These are phyloP conservation scores for Eucalyptus erythrocorys DNA, from an alignment of 345 rosid species.

Conservation along the genomic window DNA sequence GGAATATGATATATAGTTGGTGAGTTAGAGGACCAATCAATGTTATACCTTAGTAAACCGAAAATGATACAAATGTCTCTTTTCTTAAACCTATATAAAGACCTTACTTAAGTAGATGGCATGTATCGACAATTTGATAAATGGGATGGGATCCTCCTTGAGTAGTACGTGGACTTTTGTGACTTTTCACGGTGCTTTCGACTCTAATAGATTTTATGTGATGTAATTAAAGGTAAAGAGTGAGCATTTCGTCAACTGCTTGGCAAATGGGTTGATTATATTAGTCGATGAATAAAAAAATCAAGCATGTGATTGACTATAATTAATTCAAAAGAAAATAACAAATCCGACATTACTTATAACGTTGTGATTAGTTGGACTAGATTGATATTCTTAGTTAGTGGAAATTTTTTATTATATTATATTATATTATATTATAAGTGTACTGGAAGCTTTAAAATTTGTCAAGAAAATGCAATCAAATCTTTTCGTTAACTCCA, in stretches of 20 bases:
- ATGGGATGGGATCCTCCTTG: neutral
- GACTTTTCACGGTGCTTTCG: neutral
- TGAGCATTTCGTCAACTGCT: neutral
- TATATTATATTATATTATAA: neutral
- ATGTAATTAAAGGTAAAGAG: neutral
- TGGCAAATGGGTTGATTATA: neutral
- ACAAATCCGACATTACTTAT: neutral
- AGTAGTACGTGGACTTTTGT: neutral
- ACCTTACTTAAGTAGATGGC: neutral
- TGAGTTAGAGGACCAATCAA: neutral
- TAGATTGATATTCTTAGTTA: neutral
- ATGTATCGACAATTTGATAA: neutral
- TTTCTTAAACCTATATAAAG: neutral
- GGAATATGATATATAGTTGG: neutral
- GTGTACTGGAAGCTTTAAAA: too few species aligned
- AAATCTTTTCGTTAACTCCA: accelerated
- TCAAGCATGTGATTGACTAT: neutral
- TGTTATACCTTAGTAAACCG: neutral
- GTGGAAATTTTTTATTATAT: neutral
- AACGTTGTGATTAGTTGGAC: neutral
- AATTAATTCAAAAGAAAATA: neutral
- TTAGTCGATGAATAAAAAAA: neutral
- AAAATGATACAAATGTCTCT: neutral
- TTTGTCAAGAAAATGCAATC: accelerated
- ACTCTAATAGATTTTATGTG: neutral